Base-by-base conservation (phyloP, 768 basidiomycete species). In the Termitomyces bulborhizus region DNA sequence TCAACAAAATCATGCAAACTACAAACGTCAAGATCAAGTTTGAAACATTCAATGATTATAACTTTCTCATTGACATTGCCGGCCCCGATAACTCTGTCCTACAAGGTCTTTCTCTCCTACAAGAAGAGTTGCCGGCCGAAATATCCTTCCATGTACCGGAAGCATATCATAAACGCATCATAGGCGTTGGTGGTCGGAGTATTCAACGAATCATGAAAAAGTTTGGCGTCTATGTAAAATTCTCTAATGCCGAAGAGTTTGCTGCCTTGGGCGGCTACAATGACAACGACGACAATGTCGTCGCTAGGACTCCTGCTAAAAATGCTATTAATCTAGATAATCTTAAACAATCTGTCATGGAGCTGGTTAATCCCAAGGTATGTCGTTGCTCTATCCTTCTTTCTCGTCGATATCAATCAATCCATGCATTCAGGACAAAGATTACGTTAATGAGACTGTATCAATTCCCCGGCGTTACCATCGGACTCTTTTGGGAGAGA, bases 201-300 rank as follows among this genome's bases (percentile, higher is more conserved):
- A 98, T 99, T 57, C 96, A 98, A 70, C 84, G 93, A 56, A 98
- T 99, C 72, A 99, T 99, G 96, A 98, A 98, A 77, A 93, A 96
- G 69, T 97, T 89, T 61, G 96, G 96, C n/a, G 96, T 98, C 21
- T 98, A 98, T 72, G 96, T 99, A 71, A 98, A 98, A 72, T 99
- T 98, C 65, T 93, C 92, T 24, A 98, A 98, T 68, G 93, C 93
- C 11, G 96, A 98, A 63, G 96, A 98, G 68, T 97, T 95, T 70
- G 93, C 93, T 37, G 84, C 88, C 12, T 79, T 95, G 60, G 96
- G 96, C 27, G 96, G 95, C 5, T 96, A 96, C 69, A 85, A 88
- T 64, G 94, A 98, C 68, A 97, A 96, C 68, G 96, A 98, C 66
- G 96, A 99, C 72, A 99, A 99, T 65, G 96, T 99, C 48, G 84